Base-by-base conservation (phyloP, 1,284 basidiomycete species). In the Papiliotrema terrestris region DNA sequence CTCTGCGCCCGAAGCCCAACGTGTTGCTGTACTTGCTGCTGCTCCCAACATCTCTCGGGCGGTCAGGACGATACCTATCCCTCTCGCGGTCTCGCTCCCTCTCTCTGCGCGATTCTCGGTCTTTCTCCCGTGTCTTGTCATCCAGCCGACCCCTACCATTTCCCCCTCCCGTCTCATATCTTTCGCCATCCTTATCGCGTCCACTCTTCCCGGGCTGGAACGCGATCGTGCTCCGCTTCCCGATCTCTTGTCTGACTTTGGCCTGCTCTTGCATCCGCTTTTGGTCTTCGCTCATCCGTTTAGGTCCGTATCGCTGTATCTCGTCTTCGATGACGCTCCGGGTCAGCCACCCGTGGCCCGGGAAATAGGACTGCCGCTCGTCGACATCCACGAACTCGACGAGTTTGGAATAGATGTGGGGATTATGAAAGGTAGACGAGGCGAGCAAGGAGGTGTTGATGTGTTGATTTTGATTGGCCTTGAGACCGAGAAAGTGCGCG, bases 391-490 rank as follows among this genome's bases (percentile, higher is more conserved):
- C 85, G 74, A 94, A 89, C 69, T 92, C 86, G 55, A 98, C 75
- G 1, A 98, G 84, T 64, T 93, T 91, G 3, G 88, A 81, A 73
- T 95, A 95, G 13, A 98, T 83, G 71, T 96, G 89, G 0, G 95
- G 95, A 68, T 98, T 98, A 26, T 91, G 86, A 76, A 97, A 98
- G 0, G 90, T 84, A 25, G 90, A 86, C 61, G 88, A 91, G 8
- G 85, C 82, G 84, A 94, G 88, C 36, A 98, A 83, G 0, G 89
- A 89, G 71, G 92, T 89, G 73, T 98, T 98, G 79, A 96, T 97
- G 71, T 96, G 93, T 60, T 86, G 86, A 0, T 78, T 79, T n/a
- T 87, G 83, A 54, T 83, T 81, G 59, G 86, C 78, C 73, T 91
- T 95, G 54, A 92, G 82, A 5, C 78, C 71, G 56, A 84, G 83